Conservation (phyloP, 495 filamentous ascomycete genomes). For the Cladorrhinum samala region DNA sequence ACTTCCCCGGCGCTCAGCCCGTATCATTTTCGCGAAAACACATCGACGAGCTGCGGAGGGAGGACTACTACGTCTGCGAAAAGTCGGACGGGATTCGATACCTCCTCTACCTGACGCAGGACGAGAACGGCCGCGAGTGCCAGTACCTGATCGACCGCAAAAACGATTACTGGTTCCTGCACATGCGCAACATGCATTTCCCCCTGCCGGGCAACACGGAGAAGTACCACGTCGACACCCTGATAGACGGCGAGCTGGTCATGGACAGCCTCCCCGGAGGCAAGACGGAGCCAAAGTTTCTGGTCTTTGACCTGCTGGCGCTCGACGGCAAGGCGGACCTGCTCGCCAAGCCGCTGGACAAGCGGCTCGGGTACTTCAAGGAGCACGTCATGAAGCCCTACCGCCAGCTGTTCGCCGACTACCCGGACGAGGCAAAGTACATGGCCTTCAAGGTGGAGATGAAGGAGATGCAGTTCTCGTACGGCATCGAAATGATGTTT, state of each 20-base stretch:
- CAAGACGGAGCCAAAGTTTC: conserved; percentile 62
- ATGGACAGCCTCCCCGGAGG: conserved; percentile 63
- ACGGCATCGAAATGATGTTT: conserved; percentile 90
- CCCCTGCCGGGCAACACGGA: conserved; percentile 57
- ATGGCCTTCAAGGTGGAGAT: conserved; percentile 76
- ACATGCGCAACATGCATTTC: conserved; percentile 70
- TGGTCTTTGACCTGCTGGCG: conserved; percentile 89
- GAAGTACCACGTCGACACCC: conserved; percentile 68
- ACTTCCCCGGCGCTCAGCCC: conserved; percentile 90
- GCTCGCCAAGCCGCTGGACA: conserved; percentile 68
- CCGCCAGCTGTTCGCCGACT: conserved; percentile 59
- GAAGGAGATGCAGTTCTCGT: conserved; percentile 81
- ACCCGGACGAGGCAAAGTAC: conserved; percentile 59
- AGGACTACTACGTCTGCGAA: conserved; percentile 96
- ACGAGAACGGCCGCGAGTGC: conserved; percentile 49
- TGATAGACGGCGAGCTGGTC: conserved; percentile 92
- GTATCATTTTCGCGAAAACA: conserved; percentile 81
- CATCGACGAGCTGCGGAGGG: conserved; percentile 63
- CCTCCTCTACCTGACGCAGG: conserved; percentile 74
- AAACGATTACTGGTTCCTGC: conserved; percentile 82
- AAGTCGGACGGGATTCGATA: conserved; percentile 96
- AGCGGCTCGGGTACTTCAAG: conserved; percentile 79
- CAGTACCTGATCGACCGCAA: conserved; percentile 89
- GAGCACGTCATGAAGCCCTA: conserved; percentile 77
- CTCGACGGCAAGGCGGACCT: conserved; percentile 72